Conservation (phyloP, 768 basidiomycete species). For the Suillus occidentalis region DNA sequence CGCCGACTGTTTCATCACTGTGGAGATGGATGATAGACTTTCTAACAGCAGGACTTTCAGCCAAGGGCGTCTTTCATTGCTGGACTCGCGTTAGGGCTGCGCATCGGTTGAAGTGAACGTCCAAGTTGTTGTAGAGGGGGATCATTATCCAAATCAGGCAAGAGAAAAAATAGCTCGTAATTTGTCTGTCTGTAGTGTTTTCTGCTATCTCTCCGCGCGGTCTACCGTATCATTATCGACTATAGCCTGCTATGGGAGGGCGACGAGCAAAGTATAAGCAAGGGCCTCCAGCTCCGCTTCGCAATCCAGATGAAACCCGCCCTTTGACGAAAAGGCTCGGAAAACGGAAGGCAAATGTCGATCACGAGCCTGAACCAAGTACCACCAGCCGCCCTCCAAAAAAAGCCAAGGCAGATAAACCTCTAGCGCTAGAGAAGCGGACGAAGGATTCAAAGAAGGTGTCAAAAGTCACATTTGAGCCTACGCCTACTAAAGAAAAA, state of each 20-base stretch:
- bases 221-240: slow-evolving; percentile 15
- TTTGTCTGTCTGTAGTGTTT: slow-evolving; percentile 1
- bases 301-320: slow-evolving; percentile 35
- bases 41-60: slow-evolving; percentile 90
- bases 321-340: slow-evolving; percentile 58
- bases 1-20: slow-evolving; percentile 64
- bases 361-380: slow-evolving; percentile 26
- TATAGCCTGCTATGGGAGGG: slow-evolving; percentile 64
- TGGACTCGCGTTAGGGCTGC: slow-evolving; percentile 77
- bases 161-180: slow-evolving; percentile 18
- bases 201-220: neutral
- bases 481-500: slow-evolving; percentile 46
- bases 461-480: slow-evolving; percentile 39
- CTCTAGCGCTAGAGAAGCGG: neutral
- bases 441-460: slow-evolving; percentile 20
- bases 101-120: slow-evolving; percentile 59
- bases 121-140: slow-evolving; percentile 8
- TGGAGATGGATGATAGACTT: slow-evolving; percentile 77
- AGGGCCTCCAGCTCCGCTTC: slow-evolving; percentile 60
- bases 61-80: slow-evolving; percentile 85
- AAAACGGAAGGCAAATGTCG: slow-evolving; percentile 68
- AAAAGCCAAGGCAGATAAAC: slow-evolving; percentile 34
- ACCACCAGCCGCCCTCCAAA: slow-evolving; percentile 31
- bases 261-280: slow-evolving; percentile 87
- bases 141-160: slow-evolving; percentile 23